phyloP scores from a whole-genome alignment of 495 filamentous ascomycete genomes.

The Letharia columbiana region DNA sequence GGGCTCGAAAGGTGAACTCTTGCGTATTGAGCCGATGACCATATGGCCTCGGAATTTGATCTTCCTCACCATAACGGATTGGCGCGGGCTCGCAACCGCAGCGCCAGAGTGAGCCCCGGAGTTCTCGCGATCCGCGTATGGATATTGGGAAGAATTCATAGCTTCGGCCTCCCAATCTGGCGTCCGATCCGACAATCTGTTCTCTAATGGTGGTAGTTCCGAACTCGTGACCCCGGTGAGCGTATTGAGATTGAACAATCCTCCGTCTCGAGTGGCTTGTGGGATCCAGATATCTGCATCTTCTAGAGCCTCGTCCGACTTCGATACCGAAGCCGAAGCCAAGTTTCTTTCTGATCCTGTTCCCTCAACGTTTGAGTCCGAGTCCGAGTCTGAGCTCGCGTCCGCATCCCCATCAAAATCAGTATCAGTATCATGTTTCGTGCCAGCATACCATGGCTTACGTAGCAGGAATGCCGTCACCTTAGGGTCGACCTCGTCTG shows the following conservation, averaged over 20 bases:
- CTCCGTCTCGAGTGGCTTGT: not conserved
- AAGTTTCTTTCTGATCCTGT: not conserved
- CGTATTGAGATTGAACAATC: not conserved
- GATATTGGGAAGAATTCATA: not conserved
- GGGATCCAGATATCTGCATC: not conserved
- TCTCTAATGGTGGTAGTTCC: not conserved
- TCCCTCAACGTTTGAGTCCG: not conserved
- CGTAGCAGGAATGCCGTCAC: not conserved
- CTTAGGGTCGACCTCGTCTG: not conserved
- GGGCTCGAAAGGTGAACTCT: conserved; percentile 7
- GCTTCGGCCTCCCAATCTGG: not conserved
- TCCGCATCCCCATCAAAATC: not conserved
- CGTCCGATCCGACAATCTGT: not conserved
- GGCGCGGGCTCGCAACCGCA: too few species aligned
- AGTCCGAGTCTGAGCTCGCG: not conserved
- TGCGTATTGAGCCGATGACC: conserved; percentile 10
- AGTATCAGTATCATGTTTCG: not conserved
- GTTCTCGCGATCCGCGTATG: not conserved
- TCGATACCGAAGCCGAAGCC: not conserved
- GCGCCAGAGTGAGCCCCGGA: too few species aligned
- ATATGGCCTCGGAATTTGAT: too few species aligned
- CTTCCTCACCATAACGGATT: too few species aligned
- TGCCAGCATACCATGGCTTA: not conserved
- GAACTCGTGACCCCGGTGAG: not conserved
- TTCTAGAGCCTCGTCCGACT: not conserved